Evolutionary conservation across 495 filamentous ascomycete species (phyloP).

Genomic region (Neurospora discreta): DNA sequence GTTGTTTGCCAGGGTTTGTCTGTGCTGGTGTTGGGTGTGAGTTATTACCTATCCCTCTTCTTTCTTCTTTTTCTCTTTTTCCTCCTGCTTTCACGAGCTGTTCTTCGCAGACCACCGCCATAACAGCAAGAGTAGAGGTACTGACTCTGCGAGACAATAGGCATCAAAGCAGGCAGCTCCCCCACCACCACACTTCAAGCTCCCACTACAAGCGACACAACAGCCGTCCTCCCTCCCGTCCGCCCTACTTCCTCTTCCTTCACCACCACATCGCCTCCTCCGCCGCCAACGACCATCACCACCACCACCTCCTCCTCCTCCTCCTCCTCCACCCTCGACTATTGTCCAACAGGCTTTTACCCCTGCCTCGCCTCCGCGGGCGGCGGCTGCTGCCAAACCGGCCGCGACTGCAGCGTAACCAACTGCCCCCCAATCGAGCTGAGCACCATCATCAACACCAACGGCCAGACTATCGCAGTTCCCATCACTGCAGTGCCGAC

Average conservation of each 20-base stretch:
- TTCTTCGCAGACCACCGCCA: constrained; percentile 8
- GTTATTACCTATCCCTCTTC: constrained; percentile 18
- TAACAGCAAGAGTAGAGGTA: constrained; percentile 10
- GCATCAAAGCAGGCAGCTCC: constrained; percentile 20
- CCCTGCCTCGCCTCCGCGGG: constrained; percentile 39
- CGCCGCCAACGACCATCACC: background rate
- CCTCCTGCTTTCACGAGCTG: background rate
- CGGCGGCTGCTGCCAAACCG: constrained; percentile 59
- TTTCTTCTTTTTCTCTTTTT: constrained; percentile 7
- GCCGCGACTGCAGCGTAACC: constrained; percentile 59
- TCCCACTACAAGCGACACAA: constrained; percentile 18
- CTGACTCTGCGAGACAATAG: constrained; percentile 22
- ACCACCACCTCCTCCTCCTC: too few relatives aligned
- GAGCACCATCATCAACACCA: constrained; percentile 49
- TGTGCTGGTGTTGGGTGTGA: constrained; percentile 77
- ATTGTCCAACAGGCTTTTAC: constrained; percentile 48
- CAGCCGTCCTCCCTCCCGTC: constrained; percentile 20
- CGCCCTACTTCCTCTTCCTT: constrained; percentile 27
- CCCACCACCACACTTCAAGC: constrained; percentile 4
- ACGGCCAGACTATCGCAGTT: constrained; percentile 57
- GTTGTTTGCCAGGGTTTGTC: constrained; percentile 70
- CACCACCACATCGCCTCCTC: constrained; percentile 6
- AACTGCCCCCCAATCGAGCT: constrained; percentile 40
- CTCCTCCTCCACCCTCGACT: constrained; percentile 6
- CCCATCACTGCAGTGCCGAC: constrained; percentile 35